These are phyloP conservation scores for Heterobasidion annosum DNA, from an alignment of 1,284 basidiomycete species.

Conservation along the genomic window DNA sequence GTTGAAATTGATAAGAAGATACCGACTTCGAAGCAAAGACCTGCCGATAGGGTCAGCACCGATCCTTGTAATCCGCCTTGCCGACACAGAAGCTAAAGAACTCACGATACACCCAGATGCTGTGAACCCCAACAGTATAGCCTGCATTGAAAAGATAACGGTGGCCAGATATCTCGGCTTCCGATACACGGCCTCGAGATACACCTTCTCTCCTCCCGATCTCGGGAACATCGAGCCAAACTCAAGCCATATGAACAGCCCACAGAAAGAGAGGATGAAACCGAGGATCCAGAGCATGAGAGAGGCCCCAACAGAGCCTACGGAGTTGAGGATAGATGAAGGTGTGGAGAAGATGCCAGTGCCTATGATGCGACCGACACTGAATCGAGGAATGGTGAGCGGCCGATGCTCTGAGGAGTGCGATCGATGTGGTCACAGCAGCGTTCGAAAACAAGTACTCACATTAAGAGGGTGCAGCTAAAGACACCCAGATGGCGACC, in stretches of 20 bases:
- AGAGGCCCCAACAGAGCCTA: constrained; percentile 43
- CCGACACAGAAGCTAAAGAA: neutral
- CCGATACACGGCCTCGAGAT: constrained; percentile 40
- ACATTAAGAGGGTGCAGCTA: constrained; percentile 39
- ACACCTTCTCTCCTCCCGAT: constrained; percentile 50
- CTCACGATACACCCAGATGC: constrained; percentile 49
- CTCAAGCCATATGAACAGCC: constrained; percentile 49
- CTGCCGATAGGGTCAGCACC: neutral
- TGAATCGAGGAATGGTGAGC: constrained; percentile 10
- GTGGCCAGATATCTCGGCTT: constrained; percentile 38
- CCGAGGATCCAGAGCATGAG: constrained; percentile 51
- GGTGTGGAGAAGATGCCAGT: constrained; percentile 60
- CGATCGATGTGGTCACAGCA: too few species aligned
- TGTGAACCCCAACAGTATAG: constrained; percentile 42
- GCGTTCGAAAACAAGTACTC: neutral
- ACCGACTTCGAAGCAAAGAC: constrained; percentile 10
- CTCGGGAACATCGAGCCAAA: constrained; percentile 45
- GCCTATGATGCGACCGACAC: constrained; percentile 46
- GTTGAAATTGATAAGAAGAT: neutral
- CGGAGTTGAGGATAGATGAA: constrained; percentile 41
- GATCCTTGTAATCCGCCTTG: too few species aligned
- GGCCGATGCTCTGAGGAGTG: neutral
- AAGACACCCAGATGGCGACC: constrained; percentile 40
- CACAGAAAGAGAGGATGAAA: constrained; percentile 40
- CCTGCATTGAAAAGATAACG: constrained; percentile 36